phyloP scores from a whole-genome alignment of 2,329 filamentous ascomycete genomes.

The Aspergillus ibericus region DNA sequence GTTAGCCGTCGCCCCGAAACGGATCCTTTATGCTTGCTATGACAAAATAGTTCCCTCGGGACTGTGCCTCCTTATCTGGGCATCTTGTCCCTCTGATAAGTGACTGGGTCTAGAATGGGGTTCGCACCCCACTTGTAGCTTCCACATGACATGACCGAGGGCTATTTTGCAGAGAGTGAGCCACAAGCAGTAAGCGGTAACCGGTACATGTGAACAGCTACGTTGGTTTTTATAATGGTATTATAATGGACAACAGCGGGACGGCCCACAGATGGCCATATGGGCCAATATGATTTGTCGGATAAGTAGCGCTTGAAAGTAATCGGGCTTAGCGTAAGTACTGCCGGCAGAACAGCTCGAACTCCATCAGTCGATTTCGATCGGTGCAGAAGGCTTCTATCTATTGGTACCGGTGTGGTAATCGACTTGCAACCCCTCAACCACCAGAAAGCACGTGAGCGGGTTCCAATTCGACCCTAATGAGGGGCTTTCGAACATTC shows the following conservation, averaged over 20 bases:
- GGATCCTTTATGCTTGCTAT: background rate
- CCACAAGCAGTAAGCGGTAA: background rate
- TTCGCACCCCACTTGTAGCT: background rate
- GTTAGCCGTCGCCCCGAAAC: background rate
- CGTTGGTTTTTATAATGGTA: background rate
- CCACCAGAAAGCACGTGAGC: constrained; percentile 9
- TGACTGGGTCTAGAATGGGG: background rate
- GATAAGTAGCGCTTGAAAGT: background rate
- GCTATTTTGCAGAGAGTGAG: background rate
- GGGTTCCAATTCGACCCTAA: constrained; percentile 21
- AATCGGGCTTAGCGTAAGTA: background rate
- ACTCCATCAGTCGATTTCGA: background rate
- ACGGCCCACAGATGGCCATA: background rate
- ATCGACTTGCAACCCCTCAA: constrained; percentile 5
- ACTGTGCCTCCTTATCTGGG: too few species aligned
- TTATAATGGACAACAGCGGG: background rate
- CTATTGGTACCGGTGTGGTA: background rate
- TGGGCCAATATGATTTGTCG: background rate
- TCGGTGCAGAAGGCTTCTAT: background rate
- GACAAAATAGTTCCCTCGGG: too few species aligned
- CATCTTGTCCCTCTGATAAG: too few species aligned
- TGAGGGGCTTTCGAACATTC: constrained; percentile 29
- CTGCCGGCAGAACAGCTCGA: background rate
- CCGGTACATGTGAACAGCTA: background rate
- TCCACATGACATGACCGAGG: background rate